These are phyloP conservation scores for Solanum megistacrolobum DNA, from an alignment of 257 asterid genomes.

Conservation along the genomic window DNA sequence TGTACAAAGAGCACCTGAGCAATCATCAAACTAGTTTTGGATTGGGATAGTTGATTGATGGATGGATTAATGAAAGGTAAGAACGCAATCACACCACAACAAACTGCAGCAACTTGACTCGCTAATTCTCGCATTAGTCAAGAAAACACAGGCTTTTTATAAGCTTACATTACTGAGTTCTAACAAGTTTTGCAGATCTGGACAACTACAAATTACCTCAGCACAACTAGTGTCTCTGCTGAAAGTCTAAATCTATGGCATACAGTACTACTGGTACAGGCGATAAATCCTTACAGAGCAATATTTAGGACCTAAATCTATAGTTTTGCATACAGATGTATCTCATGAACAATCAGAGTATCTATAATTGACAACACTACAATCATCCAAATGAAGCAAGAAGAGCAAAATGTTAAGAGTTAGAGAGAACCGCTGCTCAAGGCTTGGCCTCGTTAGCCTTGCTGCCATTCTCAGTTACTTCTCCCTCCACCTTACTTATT, in stretches of 20 bases:
- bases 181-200: slow-evolving; percentile 7
- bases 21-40: neutral
- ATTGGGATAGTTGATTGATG: neutral
- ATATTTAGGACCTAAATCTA: slow-evolving; percentile 10
- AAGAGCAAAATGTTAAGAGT: slow-evolving; percentile 6
- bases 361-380: slow-evolving; percentile 5
- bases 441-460: slow-evolving; percentile 5
- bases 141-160: neutral
- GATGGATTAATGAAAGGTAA: neutral
- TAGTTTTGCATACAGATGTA: slow-evolving; percentile 15
- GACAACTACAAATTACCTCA: slow-evolving; percentile 7
- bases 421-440: neutral
- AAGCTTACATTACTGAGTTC: neutral
- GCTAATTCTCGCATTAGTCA: neutral
- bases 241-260: slow-evolving; percentile 13
- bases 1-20: neutral
- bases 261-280: slow-evolving; percentile 1
- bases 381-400: slow-evolving; percentile 1
- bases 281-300: slow-evolving; percentile 9
- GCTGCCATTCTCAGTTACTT: slow-evolving; percentile 17
- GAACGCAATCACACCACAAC: neutral
- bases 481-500: slow-evolving; percentile 13
- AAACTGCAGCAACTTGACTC: neutral
- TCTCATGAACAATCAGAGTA: slow-evolving; percentile 16
- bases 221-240: neutral